Evolutionary conservation across 129 eudicot genomes (phyloP).

Genomic region (sunflower (Helianthus annuus)): HanXRQr2.0-SUNRISE NC_035444.2:70649441-70649940

Average conservation of each 20-base stretch:
- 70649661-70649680: background rate
- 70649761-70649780: conserved; percentile 96
- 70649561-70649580: conserved; percentile 92
- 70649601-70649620: conserved; percentile 8
- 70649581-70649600: conserved; percentile 21
- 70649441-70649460: conserved; percentile 51
- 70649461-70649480: conserved; percentile 62
- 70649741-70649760: conserved; percentile 97
- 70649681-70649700: conserved; percentile 15
- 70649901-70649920: conserved; percentile 3
- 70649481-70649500: conserved; percentile 94
- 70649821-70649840: conserved; percentile 93
- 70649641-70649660: background rate
- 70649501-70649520: conserved; percentile 97
- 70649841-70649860: conserved; percentile 73
- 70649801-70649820: conserved; percentile 98
- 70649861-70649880: background rate
- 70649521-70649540: conserved; percentile 99
- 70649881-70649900: background rate
- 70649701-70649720: conserved; percentile 75
- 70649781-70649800: conserved; percentile 92
- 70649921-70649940: conserved; percentile 85
- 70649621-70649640: background rate
- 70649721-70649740: conserved; percentile 99
- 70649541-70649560: conserved; percentile 98